Base-by-base conservation (phyloP, 208 protist genomes). In the Crithidia mellificae region DNA sequence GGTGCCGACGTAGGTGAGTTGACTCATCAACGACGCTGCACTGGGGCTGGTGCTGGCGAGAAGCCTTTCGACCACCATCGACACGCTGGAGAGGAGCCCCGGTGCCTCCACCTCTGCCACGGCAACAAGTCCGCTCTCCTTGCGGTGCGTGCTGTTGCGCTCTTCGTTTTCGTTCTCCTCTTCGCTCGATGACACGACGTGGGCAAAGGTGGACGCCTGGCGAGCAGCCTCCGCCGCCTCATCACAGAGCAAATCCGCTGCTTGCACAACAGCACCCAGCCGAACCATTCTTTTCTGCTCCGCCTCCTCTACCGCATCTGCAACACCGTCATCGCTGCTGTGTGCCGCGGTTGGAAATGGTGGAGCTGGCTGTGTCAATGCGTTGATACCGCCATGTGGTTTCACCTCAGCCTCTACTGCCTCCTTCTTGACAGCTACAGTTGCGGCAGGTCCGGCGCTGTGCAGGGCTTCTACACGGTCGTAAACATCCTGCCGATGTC, bases 1-100 rank as follows among this genome's bases (percentile, higher is more conserved):
- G 3, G 82, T 66, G 19, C 90, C 90, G 6, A 95, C 87, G 52
- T 79, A 84, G 12, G 72, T 51, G 22, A 95, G 75, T 17, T 83
- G 65, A n/a, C 74, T 59, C 27, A 87, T 72, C n/a, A 95, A 74
- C n/a, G 56, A 17, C 27, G 78, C 72, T 14, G 81, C 83, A 12
- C 81, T 83, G 7, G 81, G 72, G 52, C 82, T 90, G 56, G 74
- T 80, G 12, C 56, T 67, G 20, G 61, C 39, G 8, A 63, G 59
- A 25, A 94, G 69, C 19, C 58, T 34, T 0, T 72, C 68, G 22
- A 88, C 78, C 39, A 94, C 77, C 15, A 74, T 70, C 24, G 65
- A 70, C 11, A 90, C 81, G 61, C 84, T 88, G 27, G 83, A 81
- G 51, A 78, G 57, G 6, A 81, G 39, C 25, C 38, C 68, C 3